These are phyloP conservation scores for Nyctanthes arbortristis DNA, from an alignment of 257 asterid species.

Conservation along the genomic window DNA sequence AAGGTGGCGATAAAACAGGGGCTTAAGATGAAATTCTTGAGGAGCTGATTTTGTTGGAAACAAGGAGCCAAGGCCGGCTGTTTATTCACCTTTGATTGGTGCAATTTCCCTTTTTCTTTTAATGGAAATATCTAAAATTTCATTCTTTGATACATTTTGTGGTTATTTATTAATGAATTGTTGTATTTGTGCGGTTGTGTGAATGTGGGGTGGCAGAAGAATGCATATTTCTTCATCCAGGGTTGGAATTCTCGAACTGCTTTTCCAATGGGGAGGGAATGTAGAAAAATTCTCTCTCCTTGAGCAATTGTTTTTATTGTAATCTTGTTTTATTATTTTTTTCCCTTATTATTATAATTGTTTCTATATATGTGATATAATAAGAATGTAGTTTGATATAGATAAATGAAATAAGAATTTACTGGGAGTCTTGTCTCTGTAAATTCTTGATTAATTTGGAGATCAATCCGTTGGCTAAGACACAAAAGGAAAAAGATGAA, in stretches of 20 bases:
- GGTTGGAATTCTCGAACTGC: constrained; percentile 28
- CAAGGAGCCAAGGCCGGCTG: neutral
- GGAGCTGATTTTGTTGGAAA: too few species aligned
- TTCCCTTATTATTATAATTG: too few species aligned
- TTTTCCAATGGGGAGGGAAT: too few species aligned
- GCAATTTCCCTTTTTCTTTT: neutral
- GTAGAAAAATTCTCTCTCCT: constrained; percentile 23
- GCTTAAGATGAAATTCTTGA: neutral
- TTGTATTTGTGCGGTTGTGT: constrained; percentile 4
- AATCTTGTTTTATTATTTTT: neutral
- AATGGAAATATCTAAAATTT: neutral
- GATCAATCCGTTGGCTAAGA: too few species aligned
- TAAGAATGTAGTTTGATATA: constrained; percentile 24
- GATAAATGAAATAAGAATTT: constrained; percentile 15
- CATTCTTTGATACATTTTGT: too few species aligned
- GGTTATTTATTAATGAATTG: too few species aligned
- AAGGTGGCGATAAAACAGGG: constrained; percentile 32
- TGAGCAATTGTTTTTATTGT: constrained; percentile 29
- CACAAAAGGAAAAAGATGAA: constrained; percentile 31
- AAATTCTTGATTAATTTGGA: constrained; percentile 12
- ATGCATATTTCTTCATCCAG: constrained; percentile 13
- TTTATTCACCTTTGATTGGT: constrained; percentile 4
- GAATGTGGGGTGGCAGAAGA: constrained; percentile 19
- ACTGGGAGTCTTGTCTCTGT: constrained; percentile 16
- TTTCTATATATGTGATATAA: too few species aligned